Evolutionary conservation across 306 rosid species (phyloP), one percentile per base, ranked within the genome.

Genomic region (Trichosanthes truncata): DNA sequence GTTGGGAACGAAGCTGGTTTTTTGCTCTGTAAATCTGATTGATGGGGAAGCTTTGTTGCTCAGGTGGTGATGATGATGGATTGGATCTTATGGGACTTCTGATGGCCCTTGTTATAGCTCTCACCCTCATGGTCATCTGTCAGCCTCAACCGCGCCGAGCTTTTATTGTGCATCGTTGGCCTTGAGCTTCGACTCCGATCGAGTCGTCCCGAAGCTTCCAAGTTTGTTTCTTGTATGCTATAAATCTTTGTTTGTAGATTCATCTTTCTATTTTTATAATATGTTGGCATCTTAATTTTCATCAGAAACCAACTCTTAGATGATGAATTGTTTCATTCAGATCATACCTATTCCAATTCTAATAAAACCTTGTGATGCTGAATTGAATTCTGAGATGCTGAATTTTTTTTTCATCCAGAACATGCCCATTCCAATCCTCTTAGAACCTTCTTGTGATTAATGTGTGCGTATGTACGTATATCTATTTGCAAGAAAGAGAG

Each of bases 31-130:
- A 71, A 60, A 60, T 73, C 23, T 41, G 38, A 85, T 83, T 60
- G 38, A 85, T 83, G 95, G 81, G 83, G 23, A 91, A 87, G 84
- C 6, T 83, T 25, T 15, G 81, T 38, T 83, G 87, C 81, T 48
- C 71, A 18, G 81, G 45, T 23, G 2, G 56, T 35, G 57, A 69
- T 51, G 87, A 23, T 62, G 88, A 40, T 26, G 83, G 83, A 38
- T 40, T 78, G 10, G 60, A 43, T 74, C 53, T 83, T 17, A 59
- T 46, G 36, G 81, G 84, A 60, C 49, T 88, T 29, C 35, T 85
- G 6, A 4, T 85, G 84, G 80, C 56, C 31, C 4, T 85, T 36
- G 80, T 78, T 79, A 69, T 80, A 77, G 87, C 85, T 46, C 79
- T 86, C 46, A 48, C 76, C 7, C 83, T 88, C 20, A 56, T 86